These are phyloP conservation scores for Venturia effusa DNA, from an alignment of 2,329 filamentous ascomycete species.

Conservation along the genomic window DNA sequence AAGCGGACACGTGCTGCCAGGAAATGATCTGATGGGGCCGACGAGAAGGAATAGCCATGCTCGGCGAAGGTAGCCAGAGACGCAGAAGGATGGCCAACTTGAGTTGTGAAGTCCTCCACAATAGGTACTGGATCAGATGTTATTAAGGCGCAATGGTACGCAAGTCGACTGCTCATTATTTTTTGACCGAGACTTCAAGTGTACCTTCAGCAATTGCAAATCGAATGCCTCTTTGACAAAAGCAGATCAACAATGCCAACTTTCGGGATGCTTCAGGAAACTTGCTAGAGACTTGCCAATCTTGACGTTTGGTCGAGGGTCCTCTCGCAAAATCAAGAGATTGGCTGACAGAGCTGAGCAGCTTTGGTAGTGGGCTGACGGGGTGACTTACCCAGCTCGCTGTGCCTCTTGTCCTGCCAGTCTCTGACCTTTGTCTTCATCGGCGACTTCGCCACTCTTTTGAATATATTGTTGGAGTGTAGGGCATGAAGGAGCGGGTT, in stretches of 20 bases:
- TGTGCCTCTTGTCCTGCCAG: background rate
- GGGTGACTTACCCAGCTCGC: background rate
- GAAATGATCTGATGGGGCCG: background rate
- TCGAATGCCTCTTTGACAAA: background rate
- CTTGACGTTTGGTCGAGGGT: background rate
- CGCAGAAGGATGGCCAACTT: background rate
- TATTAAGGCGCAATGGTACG: too few relatives aligned
- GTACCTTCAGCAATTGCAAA: background rate
- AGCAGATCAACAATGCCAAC: background rate
- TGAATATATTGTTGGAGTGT: background rate
- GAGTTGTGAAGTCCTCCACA: background rate
- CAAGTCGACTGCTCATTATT: too few relatives aligned
- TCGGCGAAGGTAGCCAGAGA: background rate
- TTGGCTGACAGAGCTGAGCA: too few relatives aligned
- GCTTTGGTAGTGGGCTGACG: background rate
- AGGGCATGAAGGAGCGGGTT: background rate
- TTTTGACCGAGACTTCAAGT: background rate
- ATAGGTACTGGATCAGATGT: background rate
- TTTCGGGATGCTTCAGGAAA: background rate
- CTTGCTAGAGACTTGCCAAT: background rate
- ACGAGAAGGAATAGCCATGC: background rate
- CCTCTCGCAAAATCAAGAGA: background rate
- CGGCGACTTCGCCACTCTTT: background rate
- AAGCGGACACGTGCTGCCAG: background rate
- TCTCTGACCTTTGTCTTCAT: background rate